These are phyloP conservation scores for Ceratocystis diversiconidia DNA, from an alignment of 2,329 filamentous ascomycete species.

Conservation along the genomic window DNA sequence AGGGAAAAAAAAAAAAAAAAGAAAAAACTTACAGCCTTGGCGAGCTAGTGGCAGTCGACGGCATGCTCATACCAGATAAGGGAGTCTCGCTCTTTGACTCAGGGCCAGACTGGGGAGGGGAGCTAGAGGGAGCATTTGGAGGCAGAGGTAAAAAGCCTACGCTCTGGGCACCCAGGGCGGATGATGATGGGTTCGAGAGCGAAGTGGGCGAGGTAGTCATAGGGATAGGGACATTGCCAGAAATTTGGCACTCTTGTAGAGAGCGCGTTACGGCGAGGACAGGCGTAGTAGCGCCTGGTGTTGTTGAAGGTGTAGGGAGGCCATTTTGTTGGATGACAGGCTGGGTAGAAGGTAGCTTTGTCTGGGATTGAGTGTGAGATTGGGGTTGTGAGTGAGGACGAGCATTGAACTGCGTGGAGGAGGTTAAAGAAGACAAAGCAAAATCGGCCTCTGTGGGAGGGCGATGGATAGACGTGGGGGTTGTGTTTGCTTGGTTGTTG, in stretches of 20 bases:
- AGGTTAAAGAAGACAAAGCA: background rate
- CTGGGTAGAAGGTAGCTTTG: constrained; percentile 25
- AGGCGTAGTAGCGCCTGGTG: constrained; percentile 21
- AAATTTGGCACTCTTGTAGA: constrained; percentile 23
- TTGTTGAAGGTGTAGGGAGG: constrained; percentile 21
- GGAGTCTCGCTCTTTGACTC: constrained; percentile 33
- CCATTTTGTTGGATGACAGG: constrained; percentile 26
- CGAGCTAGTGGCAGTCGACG: constrained; percentile 44
- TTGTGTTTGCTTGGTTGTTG: constrained; percentile 24
- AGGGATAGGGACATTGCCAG: constrained; percentile 24
- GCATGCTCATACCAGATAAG: constrained; percentile 41
- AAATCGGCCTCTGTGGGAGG: constrained; percentile 20
- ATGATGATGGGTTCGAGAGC: constrained; percentile 24
- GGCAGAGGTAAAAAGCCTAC: background rate
- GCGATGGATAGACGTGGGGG: constrained; percentile 22
- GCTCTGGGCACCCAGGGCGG: constrained; percentile 17
- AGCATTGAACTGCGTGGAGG: background rate
- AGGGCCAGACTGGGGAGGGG: constrained; percentile 10
- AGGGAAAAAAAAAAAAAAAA: constrained; percentile 14
- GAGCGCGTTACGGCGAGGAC: constrained; percentile 21
- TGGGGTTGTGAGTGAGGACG: constrained; percentile 16
- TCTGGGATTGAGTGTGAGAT: constrained; percentile 24
- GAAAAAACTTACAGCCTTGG: constrained; percentile 40
- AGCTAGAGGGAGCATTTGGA: background rate
- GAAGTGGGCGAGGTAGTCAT: constrained; percentile 25